These are phyloP conservation scores for Phytophthora pini DNA, from an alignment of 352 stramenopile genomes.

Conservation along the genomic window DNA sequence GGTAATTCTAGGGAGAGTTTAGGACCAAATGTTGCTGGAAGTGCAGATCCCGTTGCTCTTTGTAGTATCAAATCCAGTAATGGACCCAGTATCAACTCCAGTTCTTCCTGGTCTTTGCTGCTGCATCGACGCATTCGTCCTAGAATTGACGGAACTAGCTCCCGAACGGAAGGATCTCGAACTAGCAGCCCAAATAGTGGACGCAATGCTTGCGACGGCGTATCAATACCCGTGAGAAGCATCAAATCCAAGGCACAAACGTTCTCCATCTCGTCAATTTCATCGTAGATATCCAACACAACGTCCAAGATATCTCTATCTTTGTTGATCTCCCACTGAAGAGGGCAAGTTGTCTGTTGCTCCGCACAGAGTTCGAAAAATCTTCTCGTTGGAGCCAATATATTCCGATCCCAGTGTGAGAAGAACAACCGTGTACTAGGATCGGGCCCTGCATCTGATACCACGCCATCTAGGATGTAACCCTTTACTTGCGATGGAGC, in stretches of 20 bases:
- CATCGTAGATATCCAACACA: constrained; percentile 39
- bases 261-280: constrained; percentile 37
- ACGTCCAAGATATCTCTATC: constrained; percentile 30
- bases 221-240: neutral
- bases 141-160: constrained; percentile 42
- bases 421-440: constrained; percentile 28
- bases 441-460: constrained; percentile 35
- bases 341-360: constrained; percentile 31
- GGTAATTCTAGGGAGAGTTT: neutral
- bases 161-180: constrained; percentile 34
- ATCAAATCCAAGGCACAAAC: constrained; percentile 25
- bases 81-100: constrained; percentile 29
- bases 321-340: constrained; percentile 18
- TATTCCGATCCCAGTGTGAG: constrained; percentile 47
- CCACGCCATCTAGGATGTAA: constrained; percentile 60
- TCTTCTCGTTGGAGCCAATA: constrained; percentile 23
- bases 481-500: constrained; percentile 41
- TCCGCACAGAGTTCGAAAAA: constrained; percentile 37
- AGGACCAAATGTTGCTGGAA: neutral
- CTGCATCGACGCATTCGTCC: constrained; percentile 42
- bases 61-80: constrained; percentile 21
- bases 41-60: neutral
- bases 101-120: constrained; percentile 40
- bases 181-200: constrained; percentile 42
- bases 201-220: constrained; percentile 35